Conservation (phyloP, 805 yeast species). For the Cyberlindnera suaveolens region DNA sequence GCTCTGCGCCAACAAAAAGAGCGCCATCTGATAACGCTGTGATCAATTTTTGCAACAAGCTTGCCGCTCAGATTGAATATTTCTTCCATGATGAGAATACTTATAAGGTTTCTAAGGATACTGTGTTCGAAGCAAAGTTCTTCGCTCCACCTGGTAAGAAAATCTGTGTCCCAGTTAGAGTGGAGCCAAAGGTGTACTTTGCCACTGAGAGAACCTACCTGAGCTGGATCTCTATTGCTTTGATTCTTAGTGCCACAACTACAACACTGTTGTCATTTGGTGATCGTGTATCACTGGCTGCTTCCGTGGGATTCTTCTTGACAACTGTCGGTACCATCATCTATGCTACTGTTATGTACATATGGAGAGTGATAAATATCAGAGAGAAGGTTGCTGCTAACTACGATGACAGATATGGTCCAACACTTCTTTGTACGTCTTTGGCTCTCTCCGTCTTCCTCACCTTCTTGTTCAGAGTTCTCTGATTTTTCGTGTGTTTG, state of each 20-base stretch:
- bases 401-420: slow-evolving; percentile 86
- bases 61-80: slow-evolving; percentile 29
- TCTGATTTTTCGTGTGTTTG: slow-evolving; percentile 2
- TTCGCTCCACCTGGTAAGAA: slow-evolving; percentile 83
- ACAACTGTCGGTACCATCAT: slow-evolving; percentile 68
- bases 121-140: slow-evolving; percentile 51
- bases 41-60: slow-evolving; percentile 18
- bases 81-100: slow-evolving; percentile 45
- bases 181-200: slow-evolving; percentile 98
- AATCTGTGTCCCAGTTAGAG: slow-evolving; percentile 89
- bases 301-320: slow-evolving; percentile 80
- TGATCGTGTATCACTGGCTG: slow-evolving; percentile 62
- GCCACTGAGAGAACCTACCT: slow-evolving; percentile 95
- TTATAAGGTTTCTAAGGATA: slow-evolving; percentile 57
- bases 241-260: slow-evolving; percentile 85
- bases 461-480: slow-evolving; percentile 41
- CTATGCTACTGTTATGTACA: slow-evolving; percentile 68
- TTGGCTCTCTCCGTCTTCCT: slow-evolving; percentile 63
- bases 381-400: slow-evolving; percentile 76
- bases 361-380: slow-evolving; percentile 78
- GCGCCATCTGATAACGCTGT: slow-evolving; percentile 6
- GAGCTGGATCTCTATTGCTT: slow-evolving; percentile 88
- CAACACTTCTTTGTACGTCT: slow-evolving; percentile 71
- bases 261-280: slow-evolving; percentile 85
- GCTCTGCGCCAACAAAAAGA: slow-evolving; percentile 6